These are phyloP conservation scores for Rhodomyrtus tomentosa DNA, from an alignment of 345 rosid genomes.

Conservation along the genomic window DNA sequence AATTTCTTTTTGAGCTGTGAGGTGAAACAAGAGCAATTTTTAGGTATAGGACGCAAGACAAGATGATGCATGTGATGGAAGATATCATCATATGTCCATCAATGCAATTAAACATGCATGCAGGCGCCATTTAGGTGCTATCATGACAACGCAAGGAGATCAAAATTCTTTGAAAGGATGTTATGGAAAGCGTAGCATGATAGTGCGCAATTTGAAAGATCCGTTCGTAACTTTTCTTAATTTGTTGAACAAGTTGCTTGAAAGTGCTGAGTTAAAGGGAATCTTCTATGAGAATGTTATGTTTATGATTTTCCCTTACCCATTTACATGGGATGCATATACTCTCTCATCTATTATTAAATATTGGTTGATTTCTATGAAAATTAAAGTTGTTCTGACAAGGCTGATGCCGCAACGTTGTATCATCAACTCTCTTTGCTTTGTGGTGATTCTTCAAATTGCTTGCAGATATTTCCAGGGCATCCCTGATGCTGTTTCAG, in stretches of 20 bases:
- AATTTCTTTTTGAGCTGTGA: neutral
- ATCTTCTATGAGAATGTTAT: neutral
- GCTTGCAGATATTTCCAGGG: constrained; percentile 83
- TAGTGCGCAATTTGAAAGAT: neutral
- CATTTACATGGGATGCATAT: neutral
- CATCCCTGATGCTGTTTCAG: constrained; percentile 55
- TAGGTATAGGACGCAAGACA: neutral
- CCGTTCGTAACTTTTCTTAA: neutral
- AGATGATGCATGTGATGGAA: neutral
- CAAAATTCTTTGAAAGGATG: neutral
- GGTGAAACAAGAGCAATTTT: neutral
- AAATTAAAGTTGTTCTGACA: neutral
- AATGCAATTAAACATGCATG: neutral
- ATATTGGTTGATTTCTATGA: neutral
- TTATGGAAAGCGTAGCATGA: neutral
- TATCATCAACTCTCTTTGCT: neutral
- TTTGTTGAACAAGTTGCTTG: neutral
- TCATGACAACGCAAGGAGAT: neutral
- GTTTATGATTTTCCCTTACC: neutral
- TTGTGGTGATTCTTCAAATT: neutral
- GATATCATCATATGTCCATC: neutral
- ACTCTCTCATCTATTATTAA: neutral
- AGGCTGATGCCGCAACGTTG: neutral
- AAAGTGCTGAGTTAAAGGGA: neutral
- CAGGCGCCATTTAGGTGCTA: neutral